These are phyloP conservation scores for Corylus avellana DNA, from an alignment of 306 rosid species.

Conservation along the genomic window DNA sequence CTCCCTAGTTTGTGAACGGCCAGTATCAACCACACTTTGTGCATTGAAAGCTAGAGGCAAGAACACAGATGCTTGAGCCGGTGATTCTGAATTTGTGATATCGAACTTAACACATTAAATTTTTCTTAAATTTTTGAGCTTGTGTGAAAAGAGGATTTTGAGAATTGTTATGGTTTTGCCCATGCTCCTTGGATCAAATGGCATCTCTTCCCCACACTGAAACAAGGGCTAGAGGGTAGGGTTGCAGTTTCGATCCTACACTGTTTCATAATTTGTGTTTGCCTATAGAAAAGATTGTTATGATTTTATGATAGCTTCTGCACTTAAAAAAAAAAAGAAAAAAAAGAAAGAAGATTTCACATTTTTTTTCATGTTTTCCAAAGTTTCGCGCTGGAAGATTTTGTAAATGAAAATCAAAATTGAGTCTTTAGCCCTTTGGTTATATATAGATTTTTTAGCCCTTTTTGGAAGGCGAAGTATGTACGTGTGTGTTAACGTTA, in stretches of 20 bases:
- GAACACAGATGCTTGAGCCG: neutral
- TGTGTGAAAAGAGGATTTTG: neutral
- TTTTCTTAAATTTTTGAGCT: neutral
- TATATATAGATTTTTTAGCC: neutral
- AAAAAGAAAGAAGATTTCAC: neutral
- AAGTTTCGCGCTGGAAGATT: neutral
- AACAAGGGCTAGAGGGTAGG: neutral
- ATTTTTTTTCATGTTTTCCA: neutral
- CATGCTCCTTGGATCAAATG: neutral
- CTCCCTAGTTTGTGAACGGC: neutral
- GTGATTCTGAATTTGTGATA: neutral
- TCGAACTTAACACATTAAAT: neutral
- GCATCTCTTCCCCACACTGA: neutral
- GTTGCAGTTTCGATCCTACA: neutral
- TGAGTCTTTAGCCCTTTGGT: neutral
- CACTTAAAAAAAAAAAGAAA: neutral
- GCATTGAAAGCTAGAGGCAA: neutral
- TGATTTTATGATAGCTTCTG: neutral
- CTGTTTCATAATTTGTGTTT: neutral
- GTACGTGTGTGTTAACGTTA: slow-evolving; percentile 4
- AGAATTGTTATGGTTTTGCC: neutral
- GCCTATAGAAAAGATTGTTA: neutral
- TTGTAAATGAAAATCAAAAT: slow-evolving; percentile 8
- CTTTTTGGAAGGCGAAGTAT: slow-evolving; percentile 4
- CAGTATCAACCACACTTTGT: neutral